These are phyloP conservation scores for Marchantia polymorpha DNA, from an alignment of 225 moss, liverwort and hornwort species.

Conservation along the genomic window DNA sequence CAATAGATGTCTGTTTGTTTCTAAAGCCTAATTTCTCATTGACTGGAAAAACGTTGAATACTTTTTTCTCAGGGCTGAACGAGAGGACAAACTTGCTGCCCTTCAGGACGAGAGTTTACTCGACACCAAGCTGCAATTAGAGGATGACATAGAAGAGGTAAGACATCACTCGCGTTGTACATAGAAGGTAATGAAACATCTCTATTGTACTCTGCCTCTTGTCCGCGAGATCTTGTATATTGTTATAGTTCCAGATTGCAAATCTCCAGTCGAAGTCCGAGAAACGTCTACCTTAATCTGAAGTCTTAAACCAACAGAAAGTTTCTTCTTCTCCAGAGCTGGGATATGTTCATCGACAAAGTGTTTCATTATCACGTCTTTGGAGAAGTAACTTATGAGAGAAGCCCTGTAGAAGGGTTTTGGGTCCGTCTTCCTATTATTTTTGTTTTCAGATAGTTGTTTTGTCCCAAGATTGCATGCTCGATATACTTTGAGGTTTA, in stretches of 20 bases:
- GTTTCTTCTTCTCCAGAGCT: background rate
- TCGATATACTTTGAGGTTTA: background rate
- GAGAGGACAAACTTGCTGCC: constrained; percentile 52
- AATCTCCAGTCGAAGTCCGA: background rate
- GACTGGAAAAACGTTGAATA: background rate
- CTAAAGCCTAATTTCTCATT: background rate
- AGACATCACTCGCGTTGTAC: background rate
- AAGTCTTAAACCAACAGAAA: background rate
- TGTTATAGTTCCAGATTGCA: background rate
- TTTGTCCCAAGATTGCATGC: background rate
- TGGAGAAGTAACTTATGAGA: background rate
- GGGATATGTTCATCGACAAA: background rate
- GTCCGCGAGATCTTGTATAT: background rate
- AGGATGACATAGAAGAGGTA: constrained; percentile 62
- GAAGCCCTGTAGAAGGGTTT: background rate
- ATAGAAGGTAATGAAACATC: background rate
- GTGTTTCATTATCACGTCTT: background rate
- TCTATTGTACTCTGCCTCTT: background rate
- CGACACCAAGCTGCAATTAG: constrained; percentile 49
- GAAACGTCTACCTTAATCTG: background rate
- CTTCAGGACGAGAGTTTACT: constrained; percentile 44
- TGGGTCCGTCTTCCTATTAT: background rate
- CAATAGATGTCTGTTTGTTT: background rate
- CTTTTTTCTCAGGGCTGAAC: constrained; percentile 47
- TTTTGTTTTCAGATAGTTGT: background rate